Evolutionary conservation across 2,329 filamentous ascomycete species (phyloP).

Genomic region (Stachybotrys echinatus): DNA sequence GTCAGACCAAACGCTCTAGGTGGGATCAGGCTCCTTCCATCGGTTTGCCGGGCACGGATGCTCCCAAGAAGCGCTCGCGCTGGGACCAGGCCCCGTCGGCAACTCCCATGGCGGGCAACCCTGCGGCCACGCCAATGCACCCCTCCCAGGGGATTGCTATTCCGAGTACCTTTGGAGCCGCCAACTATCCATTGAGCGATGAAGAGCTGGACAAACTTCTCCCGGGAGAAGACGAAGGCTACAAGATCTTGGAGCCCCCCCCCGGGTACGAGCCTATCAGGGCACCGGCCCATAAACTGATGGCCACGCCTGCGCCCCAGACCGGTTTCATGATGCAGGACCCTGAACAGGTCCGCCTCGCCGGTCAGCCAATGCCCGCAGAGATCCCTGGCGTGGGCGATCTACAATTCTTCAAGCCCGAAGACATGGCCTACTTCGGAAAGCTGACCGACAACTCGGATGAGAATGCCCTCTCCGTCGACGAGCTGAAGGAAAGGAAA

Average conservation of each 20-base stretch:
- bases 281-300: constrained; percentile 68
- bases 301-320: constrained; percentile 67
- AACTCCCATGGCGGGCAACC: constrained; percentile 67
- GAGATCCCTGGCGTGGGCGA: constrained; percentile 96
- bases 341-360: constrained; percentile 72
- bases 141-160: constrained; percentile 52
- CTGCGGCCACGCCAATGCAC: constrained; percentile 74
- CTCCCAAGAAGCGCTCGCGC: constrained; percentile 70
- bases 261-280: constrained; percentile 85
- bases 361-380: constrained; percentile 87
- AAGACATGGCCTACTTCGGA: constrained; percentile 98
- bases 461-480: constrained; percentile 85
- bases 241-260: constrained; percentile 85
- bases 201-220: constrained; percentile 92
- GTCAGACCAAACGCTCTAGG: constrained; percentile 70
- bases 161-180: constrained; percentile 70
- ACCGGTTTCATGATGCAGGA: constrained; percentile 98
- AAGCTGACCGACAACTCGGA: constrained; percentile 93
- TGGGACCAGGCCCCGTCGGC: constrained; percentile 89
- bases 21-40: constrained; percentile 79
- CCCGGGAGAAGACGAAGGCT: constrained; percentile 82
- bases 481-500: constrained; percentile 95
- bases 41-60: constrained; percentile 48
- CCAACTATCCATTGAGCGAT: constrained; percentile 82
- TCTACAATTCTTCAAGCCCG: constrained; percentile 95